These are phyloP conservation scores for Vigna mungo DNA, from an alignment of 306 rosid species.

Conservation along the genomic window DNA sequence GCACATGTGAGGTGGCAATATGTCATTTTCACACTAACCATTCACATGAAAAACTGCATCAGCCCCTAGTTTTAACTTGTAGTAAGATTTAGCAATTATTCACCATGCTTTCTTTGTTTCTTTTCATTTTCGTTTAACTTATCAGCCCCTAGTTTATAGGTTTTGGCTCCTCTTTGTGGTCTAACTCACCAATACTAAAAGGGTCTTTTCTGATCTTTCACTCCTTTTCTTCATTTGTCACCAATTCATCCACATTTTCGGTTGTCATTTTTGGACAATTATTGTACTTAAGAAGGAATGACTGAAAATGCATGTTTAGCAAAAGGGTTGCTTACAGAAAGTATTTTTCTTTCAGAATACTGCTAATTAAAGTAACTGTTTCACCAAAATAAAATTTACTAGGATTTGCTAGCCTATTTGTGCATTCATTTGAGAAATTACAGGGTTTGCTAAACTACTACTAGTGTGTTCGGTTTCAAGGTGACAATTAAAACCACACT, in stretches of 20 bases:
- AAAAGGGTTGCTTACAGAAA: background rate
- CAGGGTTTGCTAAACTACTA: background rate
- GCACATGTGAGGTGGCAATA: conserved; percentile 55
- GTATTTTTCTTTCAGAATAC: background rate
- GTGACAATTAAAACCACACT: too few relatives aligned
- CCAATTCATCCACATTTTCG: background rate
- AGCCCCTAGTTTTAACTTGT: conserved; percentile 23
- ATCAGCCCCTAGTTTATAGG: background rate
- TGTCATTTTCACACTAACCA: conserved; percentile 49
- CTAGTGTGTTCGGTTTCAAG: too few relatives aligned
- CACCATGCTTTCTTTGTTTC: background rate
- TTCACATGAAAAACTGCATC: conserved; percentile 53
- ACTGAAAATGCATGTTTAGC: background rate
- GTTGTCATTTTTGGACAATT: background rate
- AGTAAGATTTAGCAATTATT: background rate
- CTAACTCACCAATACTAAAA: background rate
- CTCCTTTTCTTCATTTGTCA: background rate
- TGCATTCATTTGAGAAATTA: background rate
- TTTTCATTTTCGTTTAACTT: conserved; percentile 1
- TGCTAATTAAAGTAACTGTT: background rate
- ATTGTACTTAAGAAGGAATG: background rate
- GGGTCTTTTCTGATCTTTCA: background rate
- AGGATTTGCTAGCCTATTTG: background rate
- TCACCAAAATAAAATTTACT: background rate
- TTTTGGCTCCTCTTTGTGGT: background rate